Conservation (phyloP, 1,284 basidiomycete genomes). For the Irpex sp. region DNA sequence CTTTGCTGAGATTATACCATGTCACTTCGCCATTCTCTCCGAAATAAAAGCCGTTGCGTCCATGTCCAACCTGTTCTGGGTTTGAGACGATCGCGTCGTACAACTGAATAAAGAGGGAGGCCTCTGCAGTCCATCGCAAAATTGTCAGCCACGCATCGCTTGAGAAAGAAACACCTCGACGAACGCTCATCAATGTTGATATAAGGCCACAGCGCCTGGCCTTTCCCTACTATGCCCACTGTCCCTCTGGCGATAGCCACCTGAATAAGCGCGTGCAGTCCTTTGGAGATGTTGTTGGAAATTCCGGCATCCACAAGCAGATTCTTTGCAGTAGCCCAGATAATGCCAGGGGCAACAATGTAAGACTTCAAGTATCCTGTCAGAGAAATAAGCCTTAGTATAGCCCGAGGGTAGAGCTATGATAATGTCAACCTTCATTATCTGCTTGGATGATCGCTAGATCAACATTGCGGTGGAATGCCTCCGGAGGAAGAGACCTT, state of each 20-base stretch:
- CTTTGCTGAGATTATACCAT: constrained; percentile 27
- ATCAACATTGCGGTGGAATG: constrained; percentile 30
- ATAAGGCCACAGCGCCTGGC: constrained; percentile 28
- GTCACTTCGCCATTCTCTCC: constrained; percentile 42
- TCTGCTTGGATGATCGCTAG: constrained; percentile 28
- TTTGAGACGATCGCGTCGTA: constrained; percentile 16
- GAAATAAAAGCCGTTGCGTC: constrained; percentile 44
- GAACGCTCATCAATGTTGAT: constrained; percentile 43
- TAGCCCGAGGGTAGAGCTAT: neutral
- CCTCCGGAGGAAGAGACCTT: constrained; percentile 2
- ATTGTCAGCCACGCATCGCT: neutral
- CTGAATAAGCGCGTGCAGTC: constrained; percentile 29
- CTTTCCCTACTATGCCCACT: constrained; percentile 29
- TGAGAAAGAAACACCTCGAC: neutral
- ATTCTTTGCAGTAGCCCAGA: constrained; percentile 34
- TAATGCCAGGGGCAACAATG: constrained; percentile 34
- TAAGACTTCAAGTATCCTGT: constrained; percentile 35
- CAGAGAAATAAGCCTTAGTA: neutral
- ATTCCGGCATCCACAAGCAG: constrained; percentile 34
- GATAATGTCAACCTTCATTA: constrained; percentile 24
- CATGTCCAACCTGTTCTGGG: constrained; percentile 28
- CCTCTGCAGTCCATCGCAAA: constrained; percentile 10
- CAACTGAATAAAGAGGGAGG: constrained; percentile 19
- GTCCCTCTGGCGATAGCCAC: constrained; percentile 27
- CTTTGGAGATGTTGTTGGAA: constrained; percentile 30